Evolutionary conservation across 2,329 filamentous ascomycete genomes (phyloP), one percentile per base, ranked within the genome.

Genomic region (Hypoxylon sp.): DNA sequence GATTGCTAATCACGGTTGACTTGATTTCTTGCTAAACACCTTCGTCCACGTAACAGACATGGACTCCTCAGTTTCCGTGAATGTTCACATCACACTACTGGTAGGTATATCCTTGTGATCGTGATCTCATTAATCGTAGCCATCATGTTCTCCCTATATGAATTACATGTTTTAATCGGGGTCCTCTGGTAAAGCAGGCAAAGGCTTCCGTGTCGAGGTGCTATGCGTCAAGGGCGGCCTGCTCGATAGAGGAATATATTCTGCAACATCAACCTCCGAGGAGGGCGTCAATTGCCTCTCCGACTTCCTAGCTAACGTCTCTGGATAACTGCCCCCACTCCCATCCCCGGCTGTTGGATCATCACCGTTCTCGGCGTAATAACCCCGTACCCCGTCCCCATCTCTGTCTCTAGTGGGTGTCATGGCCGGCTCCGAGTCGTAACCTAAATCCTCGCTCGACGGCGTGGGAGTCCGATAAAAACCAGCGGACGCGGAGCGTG

Each of bases 181-280:
- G 57, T 75, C 74, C 66, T 79, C 77, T 3, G 78, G 77, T 19
- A 79, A 56, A 45, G 77, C 77, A 6, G 78, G 77, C 5, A 79
- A 61, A 30, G 77, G 77, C 47, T 79, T 79, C 48, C 74, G 63
- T 14, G 62, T 63, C 9, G 69, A 69, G 6, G 51, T 62, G 16
- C 41, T 48, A 41, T 67, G 69, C 25, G 62, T 45, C 41, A 69
- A 46, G n/a, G 56, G 39, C 43, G 69, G 64, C 54, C 69, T 69
- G 34, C 59, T 65, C 11, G 69, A 53, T 11, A 67, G 30, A 21
- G 63, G 23, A n/a, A 61, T 45, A 25, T 69, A 69, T 14, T 67
- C 67, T 6, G 50, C 21, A 14, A 52, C 53, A 5, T 67, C 68
- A 2, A 23, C 30, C 12, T 74, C 73, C 12, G 71, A 75, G 12